Percentiles rank a stretch among this genome's conserved stretches.
Conservation (phyloP, 2,329 filamentous ascomycete species). For the Trichoderma sp. region DNA sequence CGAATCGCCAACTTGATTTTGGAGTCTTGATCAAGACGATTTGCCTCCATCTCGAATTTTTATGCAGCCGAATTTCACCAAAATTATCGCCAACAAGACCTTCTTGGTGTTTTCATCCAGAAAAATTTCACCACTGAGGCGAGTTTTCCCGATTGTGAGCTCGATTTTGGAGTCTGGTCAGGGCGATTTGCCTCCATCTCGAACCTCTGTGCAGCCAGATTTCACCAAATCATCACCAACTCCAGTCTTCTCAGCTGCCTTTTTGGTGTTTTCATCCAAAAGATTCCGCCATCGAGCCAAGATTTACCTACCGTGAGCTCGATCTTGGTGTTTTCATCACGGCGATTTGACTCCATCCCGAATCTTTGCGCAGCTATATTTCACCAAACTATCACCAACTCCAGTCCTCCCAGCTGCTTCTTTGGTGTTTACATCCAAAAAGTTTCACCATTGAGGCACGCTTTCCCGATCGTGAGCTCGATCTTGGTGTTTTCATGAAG, state of each 20-base stretch:
- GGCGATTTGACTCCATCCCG: neutral
- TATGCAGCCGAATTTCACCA: neutral
- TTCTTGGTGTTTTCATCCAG: neutral
- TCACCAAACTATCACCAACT: neutral
- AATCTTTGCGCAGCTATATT: neutral
- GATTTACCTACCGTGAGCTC: neutral
- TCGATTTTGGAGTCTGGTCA: no score
- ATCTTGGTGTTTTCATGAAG: neutral
- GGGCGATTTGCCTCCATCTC: no score
- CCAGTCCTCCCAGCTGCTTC: neutral
- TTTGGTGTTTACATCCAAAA: conserved; percentile 3
- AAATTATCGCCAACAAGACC: neutral
- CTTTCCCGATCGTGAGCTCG: neutral
- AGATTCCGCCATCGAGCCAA: neutral
- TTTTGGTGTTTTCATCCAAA: conserved; percentile 1
- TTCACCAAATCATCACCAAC: neutral
- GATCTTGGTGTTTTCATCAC: neutral
- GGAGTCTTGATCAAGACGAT: no score
- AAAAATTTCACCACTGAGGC: neutral
- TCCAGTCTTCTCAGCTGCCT: neutral
- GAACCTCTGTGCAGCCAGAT: no score
- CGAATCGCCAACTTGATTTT: neutral
- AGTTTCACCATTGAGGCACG: neutral
- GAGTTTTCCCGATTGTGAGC: neutral
- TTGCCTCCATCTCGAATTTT: no score